These are phyloP conservation scores for Verbena officinalis DNA, from an alignment of 257 asterid genomes.

Conservation along the genomic window DNA sequence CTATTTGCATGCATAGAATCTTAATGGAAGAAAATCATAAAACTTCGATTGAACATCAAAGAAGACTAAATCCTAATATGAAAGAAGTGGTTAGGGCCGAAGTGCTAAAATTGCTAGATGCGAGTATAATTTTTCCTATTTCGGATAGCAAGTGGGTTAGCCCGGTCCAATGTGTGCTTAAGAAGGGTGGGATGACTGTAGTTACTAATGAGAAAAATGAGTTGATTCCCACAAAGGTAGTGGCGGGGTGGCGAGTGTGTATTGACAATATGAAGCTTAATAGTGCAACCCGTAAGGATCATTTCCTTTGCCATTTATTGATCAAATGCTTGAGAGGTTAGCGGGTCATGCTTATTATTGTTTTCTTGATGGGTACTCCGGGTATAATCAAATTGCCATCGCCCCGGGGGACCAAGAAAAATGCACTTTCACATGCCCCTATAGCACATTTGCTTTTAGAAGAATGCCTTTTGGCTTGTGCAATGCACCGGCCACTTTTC, in stretches of 20 bases:
- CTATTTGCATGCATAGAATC: neutral
- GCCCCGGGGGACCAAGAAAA: constrained; percentile 10
- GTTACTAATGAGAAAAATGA: no score
- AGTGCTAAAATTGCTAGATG: no score
- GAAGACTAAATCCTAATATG: no score
- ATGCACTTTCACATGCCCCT: constrained; percentile 11
- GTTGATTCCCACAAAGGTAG: neutral
- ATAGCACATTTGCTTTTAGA: constrained; percentile 1
- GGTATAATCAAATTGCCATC: neutral
- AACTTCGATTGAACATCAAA: no score
- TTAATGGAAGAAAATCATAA: neutral
- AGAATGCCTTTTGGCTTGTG: neutral
- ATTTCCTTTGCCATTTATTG: neutral
- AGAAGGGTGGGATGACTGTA: no score
- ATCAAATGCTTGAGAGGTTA: neutral
- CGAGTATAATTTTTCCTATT: no score
- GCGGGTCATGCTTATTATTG: neutral
- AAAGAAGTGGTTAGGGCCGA: no score
- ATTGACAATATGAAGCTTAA: neutral
- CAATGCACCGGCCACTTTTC: neutral
- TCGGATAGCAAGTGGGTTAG: no score
- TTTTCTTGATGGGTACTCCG: constrained; percentile 9
- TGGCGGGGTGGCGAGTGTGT: neutral
- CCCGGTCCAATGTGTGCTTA: no score
- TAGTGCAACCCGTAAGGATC: neutral